A percentile compares a stretch with the other conserved stretches of the same genome.
These are phyloP conservation scores for Pichia sp. DNA, from an alignment of 1,139 yeast genomes.

Conservation along the genomic window DNA sequence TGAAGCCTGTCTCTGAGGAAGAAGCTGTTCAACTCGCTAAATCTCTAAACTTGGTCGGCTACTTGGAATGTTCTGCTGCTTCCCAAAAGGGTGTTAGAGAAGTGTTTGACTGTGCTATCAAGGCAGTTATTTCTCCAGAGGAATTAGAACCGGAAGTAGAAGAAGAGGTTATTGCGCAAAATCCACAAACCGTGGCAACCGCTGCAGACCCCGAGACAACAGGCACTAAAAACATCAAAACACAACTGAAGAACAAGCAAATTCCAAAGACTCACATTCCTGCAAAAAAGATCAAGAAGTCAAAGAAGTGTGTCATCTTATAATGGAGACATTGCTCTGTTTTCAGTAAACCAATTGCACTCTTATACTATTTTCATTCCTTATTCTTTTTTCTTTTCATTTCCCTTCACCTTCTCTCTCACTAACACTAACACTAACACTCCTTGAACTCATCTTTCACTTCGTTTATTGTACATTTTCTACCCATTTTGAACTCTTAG, in stretches of 20 bases:
- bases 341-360: too few species aligned
- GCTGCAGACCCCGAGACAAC: too few species aligned
- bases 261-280: conserved; percentile 9
- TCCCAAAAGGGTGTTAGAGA: conserved; percentile 82
- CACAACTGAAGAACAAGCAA: conserved; percentile 8
- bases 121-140: conserved; percentile 46
- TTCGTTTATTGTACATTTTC: not conserved
- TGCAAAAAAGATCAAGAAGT: conserved; percentile 32
- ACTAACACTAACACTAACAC: not conserved
- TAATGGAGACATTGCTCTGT: too few species aligned
- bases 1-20: conserved; percentile 51
- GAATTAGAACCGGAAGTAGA: conserved; percentile 9
- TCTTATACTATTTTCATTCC: too few species aligned
- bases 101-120: conserved; percentile 75
- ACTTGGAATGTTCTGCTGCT: conserved; percentile 90
- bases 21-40: conserved; percentile 66
- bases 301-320: conserved; percentile 46
- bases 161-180: too few species aligned
- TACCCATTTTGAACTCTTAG: not conserved
- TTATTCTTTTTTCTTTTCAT: not conserved
- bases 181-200: too few species aligned
- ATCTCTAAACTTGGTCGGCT: conserved; percentile 66
- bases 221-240: conserved; percentile 5
- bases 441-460: not conserved
- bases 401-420: not conserved